These are phyloP conservation scores for Penicillium sp. DNA, from an alignment of 2,329 filamentous ascomycete genomes.

Conservation along the genomic window DNA sequence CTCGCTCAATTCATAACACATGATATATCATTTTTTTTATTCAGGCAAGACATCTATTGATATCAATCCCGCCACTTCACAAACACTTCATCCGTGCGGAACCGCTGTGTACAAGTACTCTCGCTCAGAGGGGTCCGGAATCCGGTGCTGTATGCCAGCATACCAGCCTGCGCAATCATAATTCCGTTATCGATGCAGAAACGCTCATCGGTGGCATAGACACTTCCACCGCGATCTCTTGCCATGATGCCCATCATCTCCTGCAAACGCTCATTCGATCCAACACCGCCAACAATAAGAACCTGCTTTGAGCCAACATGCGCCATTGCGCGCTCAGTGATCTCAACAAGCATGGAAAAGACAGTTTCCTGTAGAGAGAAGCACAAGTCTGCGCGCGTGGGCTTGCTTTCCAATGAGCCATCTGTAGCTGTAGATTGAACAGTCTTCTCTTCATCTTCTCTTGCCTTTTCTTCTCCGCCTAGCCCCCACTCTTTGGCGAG, in stretches of 20 bases:
- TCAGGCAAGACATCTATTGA: not conserved
- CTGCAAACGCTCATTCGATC: slow-evolving; percentile 90
- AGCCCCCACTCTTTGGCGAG: slow-evolving; percentile 60
- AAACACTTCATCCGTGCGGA: slow-evolving; percentile 77
- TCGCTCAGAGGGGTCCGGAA: slow-evolving; percentile 75
- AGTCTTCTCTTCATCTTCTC: slow-evolving; percentile 48
- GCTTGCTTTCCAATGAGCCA: slow-evolving; percentile 43
- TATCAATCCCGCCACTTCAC: slow-evolving; percentile 69
- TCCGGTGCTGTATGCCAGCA: slow-evolving; percentile 80
- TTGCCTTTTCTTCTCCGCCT: slow-evolving; percentile 43
- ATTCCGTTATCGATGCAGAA: slow-evolving; percentile 99
- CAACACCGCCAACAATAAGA: slow-evolving; percentile 91
- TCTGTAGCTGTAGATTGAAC: slow-evolving; percentile 23
- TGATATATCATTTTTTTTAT: slow-evolving; percentile 12
- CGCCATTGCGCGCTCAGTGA: slow-evolving; percentile 97
- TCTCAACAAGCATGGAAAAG: slow-evolving; percentile 96
- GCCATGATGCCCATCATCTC: slow-evolving; percentile 99
- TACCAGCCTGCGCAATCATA: slow-evolving; percentile 96
- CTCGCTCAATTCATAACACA: slow-evolving; percentile 21
- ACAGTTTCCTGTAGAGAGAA: slow-evolving; percentile 95
- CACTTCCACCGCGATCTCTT: slow-evolving; percentile 77
- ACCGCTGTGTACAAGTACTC: slow-evolving; percentile 80
- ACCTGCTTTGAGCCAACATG: slow-evolving; percentile 91
- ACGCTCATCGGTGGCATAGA: slow-evolving; percentile 92
- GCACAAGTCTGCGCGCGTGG: slow-evolving; percentile 80